A percentile compares a stretch with the other conserved stretches of the same genome.
Evolutionary conservation across 805 yeast species (phyloP).

Genomic region (Saccharomycopsis babjevae): DNA sequence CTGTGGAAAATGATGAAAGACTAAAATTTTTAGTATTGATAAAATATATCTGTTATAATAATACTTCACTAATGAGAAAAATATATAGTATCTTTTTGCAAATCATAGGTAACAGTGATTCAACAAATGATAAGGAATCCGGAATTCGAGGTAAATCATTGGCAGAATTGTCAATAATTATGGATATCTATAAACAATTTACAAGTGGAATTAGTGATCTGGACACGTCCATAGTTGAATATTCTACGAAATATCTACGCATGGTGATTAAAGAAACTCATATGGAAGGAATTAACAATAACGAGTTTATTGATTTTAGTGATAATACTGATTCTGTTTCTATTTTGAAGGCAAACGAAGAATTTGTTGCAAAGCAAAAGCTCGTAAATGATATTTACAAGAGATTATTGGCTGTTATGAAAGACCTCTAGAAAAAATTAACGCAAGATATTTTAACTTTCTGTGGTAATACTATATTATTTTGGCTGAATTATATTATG

Average conservation of each 20-base stretch:
- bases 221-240: background rate
- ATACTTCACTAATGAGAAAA: background rate
- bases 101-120: background rate
- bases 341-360: background rate
- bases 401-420: background rate
- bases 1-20: background rate
- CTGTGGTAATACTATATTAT: no score
- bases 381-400: background rate
- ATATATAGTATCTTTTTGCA: background rate
- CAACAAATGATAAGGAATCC: background rate
- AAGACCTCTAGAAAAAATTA: background rate
- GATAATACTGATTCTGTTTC: background rate
- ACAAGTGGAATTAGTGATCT: background rate
- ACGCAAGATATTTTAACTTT: no score
- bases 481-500: no score
- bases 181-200: conserved; percentile 1
- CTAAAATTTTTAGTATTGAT: conserved; percentile 2
- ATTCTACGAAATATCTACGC: background rate
- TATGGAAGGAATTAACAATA: background rate
- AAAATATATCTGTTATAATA: conserved; percentile 5
- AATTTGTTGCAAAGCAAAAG: background rate
- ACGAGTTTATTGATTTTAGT: background rate
- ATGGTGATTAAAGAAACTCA: background rate
- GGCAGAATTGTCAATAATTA: background rate
- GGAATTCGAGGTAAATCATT: background rate